A percentile compares a stretch with the other conserved stretches of the same genome.
These are phyloP conservation scores for Melaleuca alternifolia DNA, from an alignment of 345 rosid genomes.

Conservation along the genomic window DNA sequence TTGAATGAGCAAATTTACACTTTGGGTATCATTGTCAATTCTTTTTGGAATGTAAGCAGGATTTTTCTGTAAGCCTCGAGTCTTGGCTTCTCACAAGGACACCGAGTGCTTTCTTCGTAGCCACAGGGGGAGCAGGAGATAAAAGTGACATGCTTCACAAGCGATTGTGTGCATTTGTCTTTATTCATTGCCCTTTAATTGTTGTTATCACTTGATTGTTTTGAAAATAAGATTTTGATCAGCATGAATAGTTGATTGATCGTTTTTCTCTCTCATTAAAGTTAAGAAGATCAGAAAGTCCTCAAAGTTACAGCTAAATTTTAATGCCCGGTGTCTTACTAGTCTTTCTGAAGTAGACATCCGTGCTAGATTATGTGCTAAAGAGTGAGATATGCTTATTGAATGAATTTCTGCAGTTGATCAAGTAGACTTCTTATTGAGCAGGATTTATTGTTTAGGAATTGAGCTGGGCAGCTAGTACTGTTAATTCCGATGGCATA, in stretches of 20 bases:
- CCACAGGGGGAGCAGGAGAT: background rate
- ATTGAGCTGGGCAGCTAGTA: background rate
- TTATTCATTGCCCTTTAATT: background rate
- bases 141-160: background rate
- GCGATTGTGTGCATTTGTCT: background rate
- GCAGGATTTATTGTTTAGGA: background rate
- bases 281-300: background rate
- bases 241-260: background rate
- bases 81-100: background rate
- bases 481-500: background rate
- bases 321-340: background rate
- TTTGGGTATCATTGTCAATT: background rate
- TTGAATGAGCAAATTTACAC: background rate
- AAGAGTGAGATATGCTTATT: background rate
- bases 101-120: background rate
- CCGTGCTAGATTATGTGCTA: background rate
- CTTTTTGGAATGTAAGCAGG: background rate
- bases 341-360: background rate
- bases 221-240: background rate
- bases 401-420: background rate
- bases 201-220: background rate
- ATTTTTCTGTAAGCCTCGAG: background rate
- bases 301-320: background rate
- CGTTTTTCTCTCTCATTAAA: background rate
- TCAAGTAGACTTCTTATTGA: background rate